Evolutionary conservation across 345 rosid genomes (phyloP).

Genomic region (Salix koriyanagi): DNA sequence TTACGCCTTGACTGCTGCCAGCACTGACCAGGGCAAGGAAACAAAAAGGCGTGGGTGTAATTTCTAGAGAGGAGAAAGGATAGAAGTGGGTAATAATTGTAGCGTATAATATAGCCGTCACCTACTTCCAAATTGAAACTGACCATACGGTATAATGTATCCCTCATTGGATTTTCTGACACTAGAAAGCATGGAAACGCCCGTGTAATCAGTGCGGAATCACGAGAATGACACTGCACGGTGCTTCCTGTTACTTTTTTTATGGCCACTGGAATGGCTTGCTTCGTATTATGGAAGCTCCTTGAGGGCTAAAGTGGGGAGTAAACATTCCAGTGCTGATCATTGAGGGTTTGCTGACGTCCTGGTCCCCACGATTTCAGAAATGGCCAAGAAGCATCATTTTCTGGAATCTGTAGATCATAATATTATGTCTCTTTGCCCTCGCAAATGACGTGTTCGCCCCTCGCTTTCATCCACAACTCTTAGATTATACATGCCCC

Average conservation of each 20-base stretch:
- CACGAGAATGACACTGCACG: conserved; percentile 27
- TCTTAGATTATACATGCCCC: no score
- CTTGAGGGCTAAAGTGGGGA: conserved; percentile 27
- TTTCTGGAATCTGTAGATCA: conserved; percentile 34
- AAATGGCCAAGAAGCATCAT: conserved; percentile 49
- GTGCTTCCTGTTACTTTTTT: background rate
- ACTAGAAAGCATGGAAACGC: conserved; percentile 17
- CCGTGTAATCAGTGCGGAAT: conserved; percentile 26
- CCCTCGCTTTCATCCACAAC: conserved; percentile 14
- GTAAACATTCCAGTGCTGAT: conserved; percentile 11
- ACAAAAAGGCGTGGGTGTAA: background rate
- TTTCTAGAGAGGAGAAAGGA: background rate
- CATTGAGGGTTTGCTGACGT: conserved; percentile 35
- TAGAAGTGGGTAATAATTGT: conserved; percentile 1
- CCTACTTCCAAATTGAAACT: conserved; percentile 37
- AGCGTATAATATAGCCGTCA: conserved; percentile 13
- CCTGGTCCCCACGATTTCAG: conserved; percentile 45
- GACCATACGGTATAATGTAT: conserved; percentile 59
- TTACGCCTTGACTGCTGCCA: background rate
- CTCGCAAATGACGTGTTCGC: conserved; percentile 18
- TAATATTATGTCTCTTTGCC: conserved; percentile 2
- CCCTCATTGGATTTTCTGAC: conserved; percentile 88
- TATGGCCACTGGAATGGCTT: background rate
- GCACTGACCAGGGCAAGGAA: background rate
- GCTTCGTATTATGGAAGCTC: conserved; percentile 10